These are phyloP conservation scores for Cudoniella acicularis DNA, from an alignment of 495 filamentous ascomycete genomes.

Conservation along the genomic window DNA sequence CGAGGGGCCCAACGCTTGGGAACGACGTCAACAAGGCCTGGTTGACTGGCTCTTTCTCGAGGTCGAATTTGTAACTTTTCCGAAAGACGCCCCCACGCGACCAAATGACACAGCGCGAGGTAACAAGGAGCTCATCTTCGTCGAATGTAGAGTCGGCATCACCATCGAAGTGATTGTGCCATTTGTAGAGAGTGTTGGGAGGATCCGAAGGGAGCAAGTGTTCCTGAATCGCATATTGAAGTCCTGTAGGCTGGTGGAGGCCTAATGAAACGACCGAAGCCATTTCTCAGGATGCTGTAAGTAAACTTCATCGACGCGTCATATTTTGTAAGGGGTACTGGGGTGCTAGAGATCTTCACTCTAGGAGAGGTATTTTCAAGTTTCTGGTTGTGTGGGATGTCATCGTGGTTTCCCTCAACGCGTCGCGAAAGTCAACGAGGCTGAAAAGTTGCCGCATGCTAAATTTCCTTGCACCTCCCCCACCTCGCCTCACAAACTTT, in stretches of 20 bases:
- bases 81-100: slow-evolving; percentile 81
- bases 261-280: slow-evolving; percentile 84
- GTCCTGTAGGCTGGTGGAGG: slow-evolving; percentile 76
- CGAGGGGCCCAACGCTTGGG: slow-evolving; percentile 46
- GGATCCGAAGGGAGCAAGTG: slow-evolving; percentile 69
- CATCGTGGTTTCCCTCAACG: not conserved
- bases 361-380: not conserved
- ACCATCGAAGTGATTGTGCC: slow-evolving; percentile 54
- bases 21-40: slow-evolving; percentile 87
- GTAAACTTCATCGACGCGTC: slow-evolving; percentile 18
- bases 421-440: not conserved
- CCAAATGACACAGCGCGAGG: slow-evolving; percentile 83
- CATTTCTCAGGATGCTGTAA: slow-evolving; percentile 47
- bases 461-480: too few relatives aligned
- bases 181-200: slow-evolving; percentile 63
- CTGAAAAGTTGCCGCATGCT: not conserved
- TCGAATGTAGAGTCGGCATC: slow-evolving; percentile 32
- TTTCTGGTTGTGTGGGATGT: not conserved
- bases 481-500: too few relatives aligned
- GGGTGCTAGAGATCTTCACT: not conserved
- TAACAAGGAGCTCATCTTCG: slow-evolving; percentile 81
- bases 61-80: slow-evolving; percentile 80
- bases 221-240: slow-evolving; percentile 81
- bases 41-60: slow-evolving; percentile 77
- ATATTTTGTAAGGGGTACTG: not conserved